Evolutionary conservation across 1,284 basidiomycete genomes (phyloP), one percentile per base, ranked within the genome.

Genomic region (Marasmius tenuissimus): DNA sequence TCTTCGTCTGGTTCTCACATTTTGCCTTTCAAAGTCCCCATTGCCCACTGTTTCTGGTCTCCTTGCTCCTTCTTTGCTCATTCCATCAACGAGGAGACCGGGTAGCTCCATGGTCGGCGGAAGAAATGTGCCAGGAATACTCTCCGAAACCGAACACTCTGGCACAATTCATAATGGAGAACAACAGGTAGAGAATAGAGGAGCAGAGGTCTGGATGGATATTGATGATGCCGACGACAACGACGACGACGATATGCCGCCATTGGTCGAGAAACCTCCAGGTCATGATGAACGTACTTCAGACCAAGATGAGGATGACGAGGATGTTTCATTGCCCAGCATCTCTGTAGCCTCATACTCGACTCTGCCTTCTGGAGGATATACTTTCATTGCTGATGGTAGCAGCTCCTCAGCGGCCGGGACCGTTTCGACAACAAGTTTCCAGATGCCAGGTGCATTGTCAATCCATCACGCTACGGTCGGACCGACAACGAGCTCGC

Each of bases 221-320:
- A 18, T 45, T 34, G 52, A 54, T 34, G n/a, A n/a, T n/a, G n/a
- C n/a, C n/a, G 33, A n/a, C 12, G 52, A 54, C 14, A 39, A 56
- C 22, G 54, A 56, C 12, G 40, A 40, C 37, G 54, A 55, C 37
- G 53, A 56, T 12, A 56, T 56, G 54, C 54, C 54, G 7, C 54
- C 54, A 9, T 33, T 56, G 18, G 54, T 56, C n/a, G 54, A 56
- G 9, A 33, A 56, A 16, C 54, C 49, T 22, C 6, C 18, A 18
- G 42, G 42, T 7, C 42, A 45, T 51, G 22, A 51, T 51, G 8
- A n/a, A 22, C 49, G 14, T 35, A 12, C 33, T 22, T 27, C 49
- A 6, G 49, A 51, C 49, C 18, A 51, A 51, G 49, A 9, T 5
- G 49, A 51, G 16, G 49, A 51, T 27, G 18, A 51, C 49, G 49